Evolutionary conservation across 2,329 filamentous ascomycete species (phyloP), one percentile per base, ranked within the genome.

Genomic region (Aureobasidium leucospermi): DNA sequence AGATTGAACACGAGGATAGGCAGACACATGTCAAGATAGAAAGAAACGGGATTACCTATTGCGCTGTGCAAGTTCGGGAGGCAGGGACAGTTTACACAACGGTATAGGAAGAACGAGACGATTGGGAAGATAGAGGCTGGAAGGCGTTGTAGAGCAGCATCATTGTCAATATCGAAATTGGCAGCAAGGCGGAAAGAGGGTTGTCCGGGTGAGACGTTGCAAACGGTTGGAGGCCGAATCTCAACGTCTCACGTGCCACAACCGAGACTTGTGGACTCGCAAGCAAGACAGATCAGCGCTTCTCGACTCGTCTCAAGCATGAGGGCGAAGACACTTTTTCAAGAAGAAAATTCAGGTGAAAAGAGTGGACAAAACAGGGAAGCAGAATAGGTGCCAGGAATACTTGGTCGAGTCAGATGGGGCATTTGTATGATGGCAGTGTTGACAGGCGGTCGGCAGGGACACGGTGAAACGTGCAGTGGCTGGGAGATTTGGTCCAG

Each of bases 191-290:
- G 49, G 11, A 16, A 39, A 47, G 23, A 31, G 29, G 34, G 51
- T 41, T 32, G 16, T 28, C 45, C 16, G 8, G 32, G 42, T 32
- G 45, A 41, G 31, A 19, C 39, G 52, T 56, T 56, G 52, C 6
- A 45, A 46, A 43, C 52, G 52, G 29, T 13, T 29, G 28, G 52
- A 19, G 23, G 52, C 41, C 52, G 41, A 43, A 56, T 45, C 52
- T 46, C 52, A 56, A 56, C 52, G 52, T 56, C 52, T 56, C 41
- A n/a, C 52, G 41, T 46, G 52, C 31, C 39, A 32, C 28, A 56
- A 34, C 52, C 52, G 52, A 56, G 52, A 46, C 52, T 15, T 36
- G 39, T 29, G 36, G 51, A 15, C 15, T 29, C 15, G 31, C n/a
- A n/a, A 11, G n/a, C 29, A 46, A 46, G 39, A 56, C 52, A 46